These are phyloP conservation scores for Diaporthe citrichinensis DNA, from an alignment of 2,329 filamentous ascomycete genomes.

Conservation along the genomic window DNA sequence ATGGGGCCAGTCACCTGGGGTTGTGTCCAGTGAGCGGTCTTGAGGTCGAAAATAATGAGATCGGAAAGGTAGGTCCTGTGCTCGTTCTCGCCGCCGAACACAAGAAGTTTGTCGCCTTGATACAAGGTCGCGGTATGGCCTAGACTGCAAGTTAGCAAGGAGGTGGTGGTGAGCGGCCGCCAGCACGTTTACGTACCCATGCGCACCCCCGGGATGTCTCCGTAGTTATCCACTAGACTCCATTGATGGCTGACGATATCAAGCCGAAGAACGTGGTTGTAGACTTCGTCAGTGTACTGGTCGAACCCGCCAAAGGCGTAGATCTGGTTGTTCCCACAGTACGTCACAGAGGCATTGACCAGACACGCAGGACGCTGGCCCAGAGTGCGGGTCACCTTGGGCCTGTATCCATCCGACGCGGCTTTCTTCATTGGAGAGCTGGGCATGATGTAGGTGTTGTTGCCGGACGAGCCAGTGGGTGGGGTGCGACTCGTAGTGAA, in stretches of 20 bases:
- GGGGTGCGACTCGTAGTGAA: conserved; percentile 53
- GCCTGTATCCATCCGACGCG: conserved; percentile 82
- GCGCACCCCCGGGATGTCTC: conserved; percentile 94
- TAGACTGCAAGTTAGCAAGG: conserved; percentile 54
- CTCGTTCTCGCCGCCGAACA: conserved; percentile 98
- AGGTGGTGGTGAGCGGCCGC: background rate
- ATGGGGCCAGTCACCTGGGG: conserved; percentile 87
- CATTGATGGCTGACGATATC: conserved; percentile 92
- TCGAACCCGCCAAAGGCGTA: conserved; percentile 99
- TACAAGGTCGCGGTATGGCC: conserved; percentile 96
- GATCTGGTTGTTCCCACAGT: conserved; percentile 96
- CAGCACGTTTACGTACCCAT: conserved; percentile 78
- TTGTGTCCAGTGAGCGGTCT: conserved; percentile 95
- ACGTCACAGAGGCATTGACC: conserved; percentile 99
- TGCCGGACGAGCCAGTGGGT: conserved; percentile 68
- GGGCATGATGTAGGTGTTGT: conserved; percentile 92
- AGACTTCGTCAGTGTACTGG: conserved; percentile 98
- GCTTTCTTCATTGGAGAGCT: conserved; percentile 82
- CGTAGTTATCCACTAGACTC: conserved; percentile 98
- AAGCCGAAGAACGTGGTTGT: conserved; percentile 94
- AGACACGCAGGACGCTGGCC: conserved; percentile 91
- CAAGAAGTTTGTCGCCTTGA: conserved; percentile 93
- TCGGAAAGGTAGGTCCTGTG: conserved; percentile 96
- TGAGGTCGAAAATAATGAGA: conserved; percentile 94
- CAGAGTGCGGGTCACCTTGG: conserved; percentile 83